Percentiles rank a stretch among this genome's conserved stretches.
phyloP scores from a whole-genome alignment of 441 rosid genomes.

The Manihot esculenta region DNA sequence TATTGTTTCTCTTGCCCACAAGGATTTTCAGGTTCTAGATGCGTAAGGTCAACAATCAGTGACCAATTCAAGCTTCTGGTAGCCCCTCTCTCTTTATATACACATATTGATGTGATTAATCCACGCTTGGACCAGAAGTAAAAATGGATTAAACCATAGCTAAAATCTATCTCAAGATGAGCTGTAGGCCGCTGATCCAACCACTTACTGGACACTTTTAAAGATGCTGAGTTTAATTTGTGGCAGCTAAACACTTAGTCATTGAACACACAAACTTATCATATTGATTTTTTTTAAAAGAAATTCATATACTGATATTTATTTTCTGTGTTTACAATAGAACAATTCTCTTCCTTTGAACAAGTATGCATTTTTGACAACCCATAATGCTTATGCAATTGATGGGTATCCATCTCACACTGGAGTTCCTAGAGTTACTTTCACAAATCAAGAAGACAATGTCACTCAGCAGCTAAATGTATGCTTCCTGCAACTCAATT shows the following conservation, averaged over 20 bases:
- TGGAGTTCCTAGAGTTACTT: constrained; percentile 47
- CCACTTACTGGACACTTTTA: not conserved
- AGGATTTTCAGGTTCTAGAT: constrained; percentile 55
- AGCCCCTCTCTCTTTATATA: not conserved
- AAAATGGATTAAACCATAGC: too few species aligned
- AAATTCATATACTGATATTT: too few species aligned
- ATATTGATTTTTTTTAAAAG: too few species aligned
- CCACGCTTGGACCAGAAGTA: too few species aligned
- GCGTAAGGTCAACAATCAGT: constrained; percentile 58
- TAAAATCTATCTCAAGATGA: too few species aligned
- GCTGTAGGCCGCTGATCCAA: too few species aligned
- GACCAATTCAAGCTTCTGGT: constrained; percentile 72
- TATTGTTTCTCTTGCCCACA: constrained; percentile 55
- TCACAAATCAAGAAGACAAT: constrained; percentile 75
- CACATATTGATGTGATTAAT: too few species aligned
- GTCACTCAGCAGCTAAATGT: constrained; percentile 64
- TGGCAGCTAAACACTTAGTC: not conserved
- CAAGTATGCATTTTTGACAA: constrained; percentile 73
- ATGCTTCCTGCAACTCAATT: constrained; percentile 9
- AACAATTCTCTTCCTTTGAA: constrained; percentile 79
- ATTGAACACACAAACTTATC: not conserved
- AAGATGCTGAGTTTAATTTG: too few species aligned
- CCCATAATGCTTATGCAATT: constrained; percentile 73
- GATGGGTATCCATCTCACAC: constrained; percentile 49
- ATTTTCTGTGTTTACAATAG: constrained; percentile 24